Base-by-base conservation (phyloP, 1,284 basidiomycete genomes). In the Puccinia polysora region DNA sequence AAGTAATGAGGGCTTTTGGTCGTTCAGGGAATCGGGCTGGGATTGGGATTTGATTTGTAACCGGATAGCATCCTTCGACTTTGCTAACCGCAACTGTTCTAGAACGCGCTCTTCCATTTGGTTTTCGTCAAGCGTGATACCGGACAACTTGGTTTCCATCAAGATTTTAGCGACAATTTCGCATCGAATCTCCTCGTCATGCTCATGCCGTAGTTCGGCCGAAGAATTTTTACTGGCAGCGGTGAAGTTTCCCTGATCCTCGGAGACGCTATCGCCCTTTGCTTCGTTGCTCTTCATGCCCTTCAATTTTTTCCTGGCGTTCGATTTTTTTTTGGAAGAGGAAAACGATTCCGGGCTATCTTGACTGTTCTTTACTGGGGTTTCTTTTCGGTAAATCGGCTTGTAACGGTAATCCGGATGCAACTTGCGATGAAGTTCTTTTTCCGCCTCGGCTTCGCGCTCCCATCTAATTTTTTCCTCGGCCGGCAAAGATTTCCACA, bases 331-430 rank as follows among this genome's bases (percentile, higher is more conserved):
- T 60, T 23, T 52, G 25, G 50, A 25, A 15, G 58, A 62, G 32
- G 49, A 28, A 52, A 52, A 32, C 14, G 69, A 43, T 23, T 32
- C 55, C 53, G 20, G 36, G 28, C 59, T 14, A 20, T 38, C 43
- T 43, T 52, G 32, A 40, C 72, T 65, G 59, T 73, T 62, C 70
- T 74, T 49, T 71, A 68, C 10, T 72, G 69, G n/a, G 74, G 53
- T 12, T 63, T 50, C 49, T 67, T 52, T 10, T 60, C 76, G 75
- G 34, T 75, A 76, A 28, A 75, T 72, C 6, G 78, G 78, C 32
- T 75, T 75, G 68, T 78, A 79, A 4, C 76, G 75, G 72, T 79
- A 79, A 30, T 77, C 76, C 3, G 78, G 78, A 50, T 79, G 73
- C 3, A 74, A 63, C 1, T 73, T 70, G 20, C 55, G 62, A 63